Base-by-base conservation (phyloP, 148 eudicot genomes). In the Diospyros lotus region DNA sequence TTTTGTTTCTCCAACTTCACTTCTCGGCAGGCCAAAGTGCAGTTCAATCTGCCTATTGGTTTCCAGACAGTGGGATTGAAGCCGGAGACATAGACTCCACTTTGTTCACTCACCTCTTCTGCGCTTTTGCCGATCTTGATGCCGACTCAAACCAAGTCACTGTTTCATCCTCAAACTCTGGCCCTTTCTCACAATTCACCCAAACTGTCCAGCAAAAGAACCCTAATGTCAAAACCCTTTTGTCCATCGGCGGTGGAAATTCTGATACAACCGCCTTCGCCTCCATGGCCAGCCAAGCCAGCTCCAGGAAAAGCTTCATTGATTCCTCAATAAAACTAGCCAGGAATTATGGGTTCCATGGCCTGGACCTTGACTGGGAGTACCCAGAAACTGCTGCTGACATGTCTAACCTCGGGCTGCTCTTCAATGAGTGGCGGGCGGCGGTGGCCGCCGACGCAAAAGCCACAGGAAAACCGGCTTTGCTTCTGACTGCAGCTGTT, bases 281-380 rank as follows among this genome's bases (percentile, higher is more conserved):
- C 17, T 51, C 62, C 1, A 89, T 88, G 89, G 89, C 89, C 58
- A 75, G 83, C 76, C 69, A 84, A 2, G 28, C 84, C 1, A 6
- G 72, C 8, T 73, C 89, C 0, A 72, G 96, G 17, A 71, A 79
- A 44, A 3, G 81, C 12, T 90, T 90, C 76, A 89, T 90, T 17
- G 64, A 81, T 39, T 91, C 96, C 15, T 79, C 93, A 1, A 87
- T 90, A 5, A 66, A 12, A 6, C 2, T 76, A 6, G 95, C 95
- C 11, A 48, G 86, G 38, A 7, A 50, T 1, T 59, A 79, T 42
- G 83, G 85, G 38, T 90, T 79, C 62, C 28, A 65, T 2, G 95
- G 95, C 40, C 82, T 88, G 0, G 95, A 90, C 77, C 75, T 90
- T 5, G 92, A 88, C n/a, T 88, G 89, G 90, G 92, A 88, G 66